Percentiles rank a stretch among this genome's conserved stretches.
Evolutionary conservation across 306 rosid species (phyloP).

Genomic region (Myrica gale): DNA sequence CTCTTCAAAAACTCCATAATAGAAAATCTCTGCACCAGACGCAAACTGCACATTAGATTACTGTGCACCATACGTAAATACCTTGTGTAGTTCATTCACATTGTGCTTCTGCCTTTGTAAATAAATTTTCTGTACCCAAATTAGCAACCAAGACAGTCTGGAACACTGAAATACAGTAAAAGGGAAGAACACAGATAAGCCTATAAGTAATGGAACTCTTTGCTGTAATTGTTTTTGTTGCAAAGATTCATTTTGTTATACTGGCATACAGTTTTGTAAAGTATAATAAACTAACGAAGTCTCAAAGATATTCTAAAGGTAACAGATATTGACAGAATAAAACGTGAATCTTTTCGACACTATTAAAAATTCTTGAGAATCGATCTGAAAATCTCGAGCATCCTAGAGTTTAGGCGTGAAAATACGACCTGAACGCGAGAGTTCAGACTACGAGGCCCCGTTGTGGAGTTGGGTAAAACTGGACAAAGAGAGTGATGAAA

Average conservation of each 20-base stretch:
- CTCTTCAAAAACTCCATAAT: no score
- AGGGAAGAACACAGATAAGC: no score
- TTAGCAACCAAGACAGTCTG: neutral
- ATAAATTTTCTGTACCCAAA: conserved; percentile 30
- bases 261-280: no score
- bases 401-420: neutral
- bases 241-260: no score
- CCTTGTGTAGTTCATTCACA: neutral
- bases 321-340: no score
- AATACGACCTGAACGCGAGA: conserved; percentile 16
- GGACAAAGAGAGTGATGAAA: conserved; percentile 22
- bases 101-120: neutral
- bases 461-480: conserved; percentile 18
- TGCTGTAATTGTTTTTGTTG: no score
- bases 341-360: neutral
- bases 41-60: neutral
- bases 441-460: neutral
- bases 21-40: no score
- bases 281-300: no score
- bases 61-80: neutral
- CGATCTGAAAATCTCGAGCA: neutral
- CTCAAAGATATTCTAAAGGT: no score
- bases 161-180: conserved; percentile 5
- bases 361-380: neutral
- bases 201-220: no score